Percentiles rank a stretch among this genome's conserved stretches.
Evolutionary conservation across 306 rosid genomes (phyloP).

Genomic region (Vigna radiata): DNA sequence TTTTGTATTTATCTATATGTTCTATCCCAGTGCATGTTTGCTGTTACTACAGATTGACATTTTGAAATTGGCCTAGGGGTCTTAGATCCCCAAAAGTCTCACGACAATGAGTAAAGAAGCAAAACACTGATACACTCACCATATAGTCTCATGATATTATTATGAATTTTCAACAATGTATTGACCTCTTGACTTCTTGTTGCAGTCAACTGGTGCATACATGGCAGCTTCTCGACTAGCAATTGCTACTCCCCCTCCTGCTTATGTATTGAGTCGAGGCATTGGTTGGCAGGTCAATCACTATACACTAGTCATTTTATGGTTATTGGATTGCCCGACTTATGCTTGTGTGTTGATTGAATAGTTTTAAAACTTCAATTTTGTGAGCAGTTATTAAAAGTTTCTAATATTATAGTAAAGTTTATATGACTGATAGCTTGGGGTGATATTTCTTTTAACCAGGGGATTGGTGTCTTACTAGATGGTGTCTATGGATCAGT

Average conservation of each 20-base stretch:
- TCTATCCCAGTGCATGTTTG: slow-evolving; percentile 21
- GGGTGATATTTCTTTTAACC: slow-evolving; percentile 36
- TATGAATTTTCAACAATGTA: slow-evolving; percentile 22
- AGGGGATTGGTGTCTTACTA: slow-evolving; percentile 91
- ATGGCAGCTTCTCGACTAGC: slow-evolving; percentile 93
- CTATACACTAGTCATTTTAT: slow-evolving; percentile 8
- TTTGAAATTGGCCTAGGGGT: slow-evolving; percentile 28
- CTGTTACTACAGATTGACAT: background rate
- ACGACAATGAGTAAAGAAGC: background rate
- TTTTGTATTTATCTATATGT: slow-evolving; percentile 5
- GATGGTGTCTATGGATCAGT: slow-evolving; percentile 91
- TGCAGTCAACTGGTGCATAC: slow-evolving; percentile 95
- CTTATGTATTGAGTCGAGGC: slow-evolving; percentile 96
- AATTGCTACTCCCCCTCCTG: slow-evolving; percentile 98
- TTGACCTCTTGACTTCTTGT: slow-evolving; percentile 38
- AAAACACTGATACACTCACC: background rate
- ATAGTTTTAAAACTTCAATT: background rate
- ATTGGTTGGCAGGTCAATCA: slow-evolving; percentile 95
- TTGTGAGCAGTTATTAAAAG: background rate
- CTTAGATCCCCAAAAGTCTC: background rate
- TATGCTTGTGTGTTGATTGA: background rate
- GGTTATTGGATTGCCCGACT: background rate
- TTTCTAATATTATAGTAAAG: background rate
- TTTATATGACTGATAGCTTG: slow-evolving; percentile 28
- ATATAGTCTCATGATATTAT: background rate